A percentile compares a stretch with the other conserved stretches of the same genome.
phyloP scores from a whole-genome alignment of 495 filamentous ascomycete species.

The Daldinia concentrica region DNA sequence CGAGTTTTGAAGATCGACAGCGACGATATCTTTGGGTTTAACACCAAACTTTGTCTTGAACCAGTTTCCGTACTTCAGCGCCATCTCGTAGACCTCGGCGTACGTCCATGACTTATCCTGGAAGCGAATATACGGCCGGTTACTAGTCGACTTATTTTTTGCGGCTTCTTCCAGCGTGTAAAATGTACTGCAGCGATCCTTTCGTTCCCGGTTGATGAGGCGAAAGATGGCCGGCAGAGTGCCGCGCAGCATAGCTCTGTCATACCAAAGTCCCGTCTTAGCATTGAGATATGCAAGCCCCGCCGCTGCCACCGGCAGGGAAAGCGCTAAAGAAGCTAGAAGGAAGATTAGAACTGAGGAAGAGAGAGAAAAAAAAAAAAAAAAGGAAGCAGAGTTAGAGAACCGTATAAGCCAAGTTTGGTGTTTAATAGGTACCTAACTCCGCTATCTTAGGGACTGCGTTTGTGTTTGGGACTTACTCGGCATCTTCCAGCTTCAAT shows the following conservation, averaged over 20 bases:
- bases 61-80: constrained; percentile 84
- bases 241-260: constrained; percentile 64
- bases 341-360: constrained; percentile 2
- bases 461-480: constrained; percentile 26
- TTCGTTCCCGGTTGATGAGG: constrained; percentile 55
- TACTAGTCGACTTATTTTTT: constrained; percentile 61
- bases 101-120: constrained; percentile 82
- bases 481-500: constrained; percentile 23
- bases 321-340: constrained; percentile 59
- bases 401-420: neutral
- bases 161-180: constrained; percentile 80
- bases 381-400: neutral
- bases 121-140: constrained; percentile 74
- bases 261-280: constrained; percentile 71
- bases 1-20: constrained; percentile 88
- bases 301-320: constrained; percentile 71
- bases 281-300: constrained; percentile 85
- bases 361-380: too few species aligned
- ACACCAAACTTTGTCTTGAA: constrained; percentile 75
- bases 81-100: constrained; percentile 77
- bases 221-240: constrained; percentile 56
- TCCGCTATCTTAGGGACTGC: neutral
- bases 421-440: neutral
- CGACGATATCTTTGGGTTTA: constrained; percentile 81
- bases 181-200: constrained; percentile 76